A percentile compares a stretch with the other conserved stretches of the same genome.
These are phyloP conservation scores for Russula griseocarnosa DNA, from an alignment of 768 basidiomycete genomes.

Conservation along the genomic window DNA sequence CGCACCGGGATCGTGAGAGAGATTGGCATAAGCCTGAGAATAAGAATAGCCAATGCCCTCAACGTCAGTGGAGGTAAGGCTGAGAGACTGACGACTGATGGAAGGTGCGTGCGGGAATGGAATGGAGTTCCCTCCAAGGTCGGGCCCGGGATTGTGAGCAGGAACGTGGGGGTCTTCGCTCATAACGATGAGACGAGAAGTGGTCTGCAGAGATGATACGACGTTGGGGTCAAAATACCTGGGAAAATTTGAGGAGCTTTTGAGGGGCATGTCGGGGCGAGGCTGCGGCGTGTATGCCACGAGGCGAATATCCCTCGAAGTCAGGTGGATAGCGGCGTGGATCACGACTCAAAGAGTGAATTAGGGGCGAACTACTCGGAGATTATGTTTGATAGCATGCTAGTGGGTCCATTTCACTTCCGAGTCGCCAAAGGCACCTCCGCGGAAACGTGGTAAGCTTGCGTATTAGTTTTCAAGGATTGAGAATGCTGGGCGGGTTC, in stretches of 20 bases:
- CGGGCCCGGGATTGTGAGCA: slow-evolving; percentile 12
- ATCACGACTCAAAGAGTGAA: slow-evolving; percentile 8
- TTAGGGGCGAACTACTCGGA: slow-evolving; percentile 17
- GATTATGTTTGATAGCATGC: slow-evolving; percentile 1
- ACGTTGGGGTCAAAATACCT: slow-evolving; percentile 14
- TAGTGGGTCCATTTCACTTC: slow-evolving; percentile 1
- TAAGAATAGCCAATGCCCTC: slow-evolving; percentile 27
- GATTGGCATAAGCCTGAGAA: slow-evolving; percentile 18
- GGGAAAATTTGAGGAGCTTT: slow-evolving; percentile 24
- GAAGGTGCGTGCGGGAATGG: slow-evolving; percentile 27
- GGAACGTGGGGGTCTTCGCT: slow-evolving; percentile 16
- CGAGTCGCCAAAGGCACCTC: not conserved
- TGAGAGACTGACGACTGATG: slow-evolving; percentile 26
- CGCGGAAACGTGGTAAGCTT: slow-evolving; percentile 13
- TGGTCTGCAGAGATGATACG: slow-evolving; percentile 17
- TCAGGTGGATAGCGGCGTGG: slow-evolving; percentile 18
- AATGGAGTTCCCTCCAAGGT: slow-evolving; percentile 16
- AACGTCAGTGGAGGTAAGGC: slow-evolving; percentile 16
- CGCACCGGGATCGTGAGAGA: slow-evolving; percentile 18
- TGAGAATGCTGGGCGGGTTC: not conserved
- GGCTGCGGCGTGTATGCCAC: slow-evolving; percentile 26
- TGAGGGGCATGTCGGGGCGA: slow-evolving; percentile 25
- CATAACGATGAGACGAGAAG: slow-evolving; percentile 22
- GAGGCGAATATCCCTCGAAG: slow-evolving; percentile 16
- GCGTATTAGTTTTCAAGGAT: slow-evolving; percentile 6